A percentile compares a stretch with the other conserved stretches of the same genome.
Conservation (phyloP, 1,284 basidiomycete species). For the Melampsora abietis-canadensis region DNA sequence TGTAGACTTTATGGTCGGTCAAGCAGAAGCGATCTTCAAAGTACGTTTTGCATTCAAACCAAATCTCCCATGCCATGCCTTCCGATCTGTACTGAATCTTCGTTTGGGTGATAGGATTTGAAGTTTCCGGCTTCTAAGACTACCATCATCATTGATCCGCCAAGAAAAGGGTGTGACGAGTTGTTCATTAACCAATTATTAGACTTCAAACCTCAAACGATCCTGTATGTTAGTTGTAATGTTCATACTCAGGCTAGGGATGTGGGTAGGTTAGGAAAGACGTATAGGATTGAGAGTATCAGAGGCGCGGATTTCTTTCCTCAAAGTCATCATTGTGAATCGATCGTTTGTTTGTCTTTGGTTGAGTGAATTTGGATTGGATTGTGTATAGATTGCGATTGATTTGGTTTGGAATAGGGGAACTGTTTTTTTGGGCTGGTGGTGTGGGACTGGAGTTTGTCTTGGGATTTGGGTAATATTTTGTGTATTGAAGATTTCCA, state of each 20-base stretch:
- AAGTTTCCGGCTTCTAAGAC: constrained; percentile 68
- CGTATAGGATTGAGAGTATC: constrained; percentile 71
- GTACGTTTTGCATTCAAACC: constrained; percentile 51
- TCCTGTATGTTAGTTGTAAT: constrained; percentile 51
- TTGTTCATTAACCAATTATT: constrained; percentile 52
- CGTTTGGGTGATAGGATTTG: constrained; percentile 59
- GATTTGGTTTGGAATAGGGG: too few species aligned
- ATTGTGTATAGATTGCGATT: too few species aligned
- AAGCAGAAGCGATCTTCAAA: constrained; percentile 61
- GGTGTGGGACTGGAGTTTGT: too few species aligned
- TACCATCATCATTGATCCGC: constrained; percentile 78
- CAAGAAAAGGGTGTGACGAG: constrained; percentile 52
- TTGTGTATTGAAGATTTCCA: too few species aligned
- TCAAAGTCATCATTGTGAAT: constrained; percentile 84
- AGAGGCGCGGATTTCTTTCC: constrained; percentile 88
- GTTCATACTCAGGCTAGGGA: constrained; percentile 78
- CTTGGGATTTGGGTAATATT: too few species aligned
- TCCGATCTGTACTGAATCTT: constrained; percentile 67
- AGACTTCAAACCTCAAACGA: constrained; percentile 48
- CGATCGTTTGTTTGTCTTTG: constrained; percentile 66
- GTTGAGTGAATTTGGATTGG: constrained; percentile 40
- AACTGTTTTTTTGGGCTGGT: too few species aligned
- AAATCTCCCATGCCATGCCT: constrained; percentile 61
- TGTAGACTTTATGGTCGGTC: constrained; percentile 59
- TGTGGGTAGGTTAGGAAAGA: constrained; percentile 64